Base-by-base conservation (phyloP, 2,329 filamentous ascomycete species). In the Lasiodiplodia citricola region DNA sequence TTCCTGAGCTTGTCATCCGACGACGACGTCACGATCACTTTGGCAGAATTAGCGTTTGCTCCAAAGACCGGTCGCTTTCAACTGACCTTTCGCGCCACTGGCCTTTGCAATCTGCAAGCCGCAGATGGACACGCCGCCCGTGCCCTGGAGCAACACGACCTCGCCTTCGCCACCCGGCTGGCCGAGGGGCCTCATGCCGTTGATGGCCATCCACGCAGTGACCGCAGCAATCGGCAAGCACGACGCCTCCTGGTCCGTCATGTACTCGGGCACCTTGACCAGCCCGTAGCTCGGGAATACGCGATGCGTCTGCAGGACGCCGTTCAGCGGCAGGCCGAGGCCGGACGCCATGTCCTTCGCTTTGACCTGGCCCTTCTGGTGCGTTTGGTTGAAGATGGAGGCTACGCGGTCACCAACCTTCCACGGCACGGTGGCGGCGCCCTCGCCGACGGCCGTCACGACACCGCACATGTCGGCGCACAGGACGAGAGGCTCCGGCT, bases 401-500 rank as follows among this genome's bases (percentile, higher is more conserved):
- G 91, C 83, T 50, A 93, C 90, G n/a, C 89, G 87, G 68, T 91
- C 87, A 69, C 90, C 90, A 18, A 81, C 78, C 66, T 83, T 82
- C 81, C 87, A 87, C 6, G 80, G 79, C 52, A 76, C 72, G 2
- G 78, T 80, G 6, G 80, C 78, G 51, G 74, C 69, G 2, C 79
- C 81, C 21, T 82, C 75, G 41, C 87, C 86, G 37, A 86, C 73
- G 16, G 83, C 77, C 2, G 87, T 80, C 56, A 92, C 81, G 10
- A 83, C 83, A 55, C 90, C 91, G 78, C 89, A 91, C 84, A 91
- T 91, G 78, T 93, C 91, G 25, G 89, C 91, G 77, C 88, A 90
- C 1, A 90, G 89, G 1, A 92, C 87, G 14, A 92, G 72, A 3
- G 75, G 72, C 73, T 67, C 82, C 69, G 66, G 78, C 66, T 65